Percentiles rank a stretch among this genome's conserved stretches.
phyloP scores from a whole-genome alignment of 164 flowering plant genomes.

The Annona cherimola region DNA sequence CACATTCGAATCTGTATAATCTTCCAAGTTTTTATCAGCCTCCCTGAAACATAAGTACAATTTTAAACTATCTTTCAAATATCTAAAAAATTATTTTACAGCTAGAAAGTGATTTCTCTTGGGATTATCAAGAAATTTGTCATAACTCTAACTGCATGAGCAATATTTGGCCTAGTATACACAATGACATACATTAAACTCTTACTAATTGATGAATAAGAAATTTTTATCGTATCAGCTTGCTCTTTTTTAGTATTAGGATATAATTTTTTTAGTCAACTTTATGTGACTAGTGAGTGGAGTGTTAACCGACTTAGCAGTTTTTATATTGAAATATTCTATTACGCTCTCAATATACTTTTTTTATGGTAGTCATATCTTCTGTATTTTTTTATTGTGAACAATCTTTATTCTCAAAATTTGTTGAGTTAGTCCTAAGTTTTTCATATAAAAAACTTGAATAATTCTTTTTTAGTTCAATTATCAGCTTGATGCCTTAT shows the following conservation, averaged over 20 bases:
- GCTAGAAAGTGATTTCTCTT: not conserved
- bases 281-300: not conserved
- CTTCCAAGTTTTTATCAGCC: not conserved
- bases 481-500: not conserved
- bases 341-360: not conserved
- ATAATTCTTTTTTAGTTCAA: no score
- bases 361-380: not conserved
- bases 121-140: not conserved
- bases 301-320: not conserved
- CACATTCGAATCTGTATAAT: not conserved
- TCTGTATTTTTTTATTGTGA: not conserved
- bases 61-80: not conserved
- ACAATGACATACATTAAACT: not conserved
- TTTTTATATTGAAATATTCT: not conserved
- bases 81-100: not conserved
- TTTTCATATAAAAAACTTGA: no score
- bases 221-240: not conserved
- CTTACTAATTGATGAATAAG: not conserved
- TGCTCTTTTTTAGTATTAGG: not conserved
- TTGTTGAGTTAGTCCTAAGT: not conserved
- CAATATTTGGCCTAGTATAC: not conserved
- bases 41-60: not conserved
- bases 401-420: not conserved
- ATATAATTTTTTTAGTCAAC: not conserved
- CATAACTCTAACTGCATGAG: not conserved